Conservation (phyloP, 768 basidiomycete genomes). For the Xerocomellus dryophilus region DNA sequence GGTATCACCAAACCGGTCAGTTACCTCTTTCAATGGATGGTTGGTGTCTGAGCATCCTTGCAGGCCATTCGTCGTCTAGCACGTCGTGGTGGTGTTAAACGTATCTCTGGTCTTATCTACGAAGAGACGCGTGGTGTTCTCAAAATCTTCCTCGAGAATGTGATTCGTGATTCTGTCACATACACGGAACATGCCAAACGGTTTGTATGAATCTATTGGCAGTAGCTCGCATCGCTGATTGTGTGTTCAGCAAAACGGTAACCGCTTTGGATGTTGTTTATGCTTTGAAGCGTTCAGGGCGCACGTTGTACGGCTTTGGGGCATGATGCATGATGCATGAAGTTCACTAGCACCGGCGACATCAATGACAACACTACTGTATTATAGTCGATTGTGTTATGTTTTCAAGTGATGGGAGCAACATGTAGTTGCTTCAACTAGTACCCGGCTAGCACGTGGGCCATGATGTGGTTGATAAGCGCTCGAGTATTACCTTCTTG, state of each 20-base stretch:
- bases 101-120: slow-evolving; percentile 81
- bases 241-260: slow-evolving; percentile 56
- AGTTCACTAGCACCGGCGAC: not conserved
- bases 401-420: not conserved
- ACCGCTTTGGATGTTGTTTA: slow-evolving; percentile 86
- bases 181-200: slow-evolving; percentile 92
- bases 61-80: slow-evolving; percentile 69
- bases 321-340: slow-evolving; percentile 35
- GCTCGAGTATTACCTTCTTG: not conserved
- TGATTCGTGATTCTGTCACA: slow-evolving; percentile 83
- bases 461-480: not conserved
- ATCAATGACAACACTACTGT: slow-evolving; percentile 3
- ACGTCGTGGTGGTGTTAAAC: slow-evolving; percentile 87
- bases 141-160: slow-evolving; percentile 82
- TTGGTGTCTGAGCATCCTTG: not conserved
- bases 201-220: slow-evolving; percentile 9
- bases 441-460: not conserved
- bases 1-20: slow-evolving; percentile 36
- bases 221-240: not conserved
- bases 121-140: slow-evolving; percentile 90
- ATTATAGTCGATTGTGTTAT: slow-evolving; percentile 5
- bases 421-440: not conserved
- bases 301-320: slow-evolving; percentile 81
- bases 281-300: slow-evolving; percentile 66
- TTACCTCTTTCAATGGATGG: not conserved